phyloP scores from a whole-genome alignment of 495 filamentous ascomycete species.

The Aspergillus hancockii region DNA sequence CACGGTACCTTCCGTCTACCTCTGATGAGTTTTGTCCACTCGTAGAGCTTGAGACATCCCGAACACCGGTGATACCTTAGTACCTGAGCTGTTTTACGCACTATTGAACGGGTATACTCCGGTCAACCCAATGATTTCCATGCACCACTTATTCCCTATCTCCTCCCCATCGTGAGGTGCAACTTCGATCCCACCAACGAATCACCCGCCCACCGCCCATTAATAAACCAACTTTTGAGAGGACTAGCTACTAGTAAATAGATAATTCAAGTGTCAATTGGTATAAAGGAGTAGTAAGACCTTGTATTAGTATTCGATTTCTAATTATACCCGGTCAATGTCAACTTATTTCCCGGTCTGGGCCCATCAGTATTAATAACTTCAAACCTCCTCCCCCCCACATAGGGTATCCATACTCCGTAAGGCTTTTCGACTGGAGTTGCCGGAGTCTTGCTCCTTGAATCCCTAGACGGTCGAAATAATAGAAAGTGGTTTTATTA shows the following conservation, averaged over 20 bases:
- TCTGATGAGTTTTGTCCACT: not conserved
- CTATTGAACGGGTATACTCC: not conserved
- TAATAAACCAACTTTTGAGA: not conserved
- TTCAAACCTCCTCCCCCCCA: not conserved
- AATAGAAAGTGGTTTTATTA: not conserved
- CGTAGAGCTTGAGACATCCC: not conserved
- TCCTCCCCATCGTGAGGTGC: not conserved
- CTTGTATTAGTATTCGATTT: not conserved
- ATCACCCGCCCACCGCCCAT: not conserved
- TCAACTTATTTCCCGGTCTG: not conserved
- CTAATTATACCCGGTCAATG: not conserved
- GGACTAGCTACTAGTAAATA: too few species aligned
- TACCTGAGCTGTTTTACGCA: not conserved
- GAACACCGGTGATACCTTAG: not conserved
- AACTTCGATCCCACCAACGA: not conserved
- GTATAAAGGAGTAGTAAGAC: too few species aligned
- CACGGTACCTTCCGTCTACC: not conserved
- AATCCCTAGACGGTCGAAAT: too few species aligned
- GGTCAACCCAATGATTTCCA: not conserved
- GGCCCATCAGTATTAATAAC: not conserved
- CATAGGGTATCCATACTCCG: not conserved
- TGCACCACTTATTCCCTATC: not conserved
- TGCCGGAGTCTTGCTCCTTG: too few species aligned
- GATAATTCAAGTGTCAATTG: too few species aligned
- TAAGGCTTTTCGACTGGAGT: not conserved